Percentiles rank a stretch among this genome's conserved stretches.
These are phyloP conservation scores for Francoa sonchifolia DNA, from an alignment of 441 rosid genomes.

Conservation along the genomic window DNA sequence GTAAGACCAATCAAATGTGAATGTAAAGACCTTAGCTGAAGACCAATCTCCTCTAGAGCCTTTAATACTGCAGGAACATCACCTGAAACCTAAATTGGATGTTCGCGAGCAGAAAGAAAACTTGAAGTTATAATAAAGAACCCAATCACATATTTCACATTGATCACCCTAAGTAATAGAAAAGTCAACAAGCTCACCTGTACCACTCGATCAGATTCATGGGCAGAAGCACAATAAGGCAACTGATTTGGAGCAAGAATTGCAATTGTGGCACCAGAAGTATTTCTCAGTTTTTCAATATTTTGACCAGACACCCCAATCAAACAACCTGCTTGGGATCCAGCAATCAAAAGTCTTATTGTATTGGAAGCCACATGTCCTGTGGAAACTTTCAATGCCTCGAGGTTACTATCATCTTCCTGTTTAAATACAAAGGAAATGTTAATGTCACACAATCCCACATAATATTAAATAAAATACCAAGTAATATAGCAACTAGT, in stretches of 20 bases:
- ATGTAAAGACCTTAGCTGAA: constrained; percentile 34
- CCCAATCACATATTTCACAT: too few relatives aligned
- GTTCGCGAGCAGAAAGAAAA: neutral
- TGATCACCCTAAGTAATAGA: too few relatives aligned
- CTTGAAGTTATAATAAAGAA: too few relatives aligned
- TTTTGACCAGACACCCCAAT: constrained; percentile 56
- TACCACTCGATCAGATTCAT: constrained; percentile 54
- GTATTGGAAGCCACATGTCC: constrained; percentile 55
- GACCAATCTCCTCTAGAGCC: constrained; percentile 46
- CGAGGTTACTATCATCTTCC: constrained; percentile 34
- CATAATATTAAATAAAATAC: too few relatives aligned
- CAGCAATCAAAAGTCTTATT: constrained; percentile 46
- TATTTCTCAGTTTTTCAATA: constrained; percentile 46
- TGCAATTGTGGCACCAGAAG: constrained; percentile 43
- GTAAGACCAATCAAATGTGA: neutral
- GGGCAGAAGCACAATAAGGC: constrained; percentile 60
- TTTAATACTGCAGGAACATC: constrained; percentile 41
- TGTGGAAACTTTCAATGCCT: constrained; percentile 22
- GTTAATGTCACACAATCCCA: too few relatives aligned
- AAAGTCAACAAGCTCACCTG: constrained; percentile 23
- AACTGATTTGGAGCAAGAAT: constrained; percentile 52
- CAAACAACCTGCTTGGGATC: constrained; percentile 47
- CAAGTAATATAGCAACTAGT: too few relatives aligned
- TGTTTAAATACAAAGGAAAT: constrained; percentile 12
- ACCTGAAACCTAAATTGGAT: constrained; percentile 43